Conservation (phyloP, 257 asterid genomes). For the Solanum clarkiae region DNA sequence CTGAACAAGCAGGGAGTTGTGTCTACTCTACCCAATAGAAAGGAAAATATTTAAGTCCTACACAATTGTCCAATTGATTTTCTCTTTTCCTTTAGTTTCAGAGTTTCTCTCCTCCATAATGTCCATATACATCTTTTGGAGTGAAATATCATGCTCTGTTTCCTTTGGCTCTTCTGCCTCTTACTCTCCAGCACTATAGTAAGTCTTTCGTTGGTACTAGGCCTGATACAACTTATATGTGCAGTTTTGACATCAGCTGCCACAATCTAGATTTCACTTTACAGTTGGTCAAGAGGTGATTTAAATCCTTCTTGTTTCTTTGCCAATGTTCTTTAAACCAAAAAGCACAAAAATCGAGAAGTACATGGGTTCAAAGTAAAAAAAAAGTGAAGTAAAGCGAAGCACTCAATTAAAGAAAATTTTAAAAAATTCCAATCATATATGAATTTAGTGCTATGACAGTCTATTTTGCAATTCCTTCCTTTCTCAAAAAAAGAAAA, state of each 20-base stretch:
- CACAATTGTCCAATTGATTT: not conserved
- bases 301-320: not conserved
- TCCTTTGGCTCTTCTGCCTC: not conserved
- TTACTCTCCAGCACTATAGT: not conserved
- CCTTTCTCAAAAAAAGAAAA: too few species aligned
- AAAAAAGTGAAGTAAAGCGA: not conserved
- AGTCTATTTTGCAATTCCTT: not conserved
- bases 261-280: not conserved
- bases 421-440: not conserved
- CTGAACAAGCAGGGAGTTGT: not conserved
- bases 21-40: not conserved
- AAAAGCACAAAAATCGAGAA: not conserved
- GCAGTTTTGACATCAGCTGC: not conserved
- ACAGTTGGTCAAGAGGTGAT: not conserved
- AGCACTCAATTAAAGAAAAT: not conserved
- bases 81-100: not conserved
- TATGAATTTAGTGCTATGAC: not conserved
- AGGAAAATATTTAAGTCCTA: not conserved
- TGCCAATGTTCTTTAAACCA: not conserved
- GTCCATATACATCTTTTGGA: not conserved
- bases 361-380: not conserved
- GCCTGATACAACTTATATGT: not conserved
- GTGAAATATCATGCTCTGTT: not conserved
- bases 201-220: not conserved
- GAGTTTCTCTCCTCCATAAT: not conserved